Evolutionary conservation across 148 eudicot genomes (phyloP), one percentile per base, ranked within the genome.

Genomic region (Camellia granthamiana): DNA sequence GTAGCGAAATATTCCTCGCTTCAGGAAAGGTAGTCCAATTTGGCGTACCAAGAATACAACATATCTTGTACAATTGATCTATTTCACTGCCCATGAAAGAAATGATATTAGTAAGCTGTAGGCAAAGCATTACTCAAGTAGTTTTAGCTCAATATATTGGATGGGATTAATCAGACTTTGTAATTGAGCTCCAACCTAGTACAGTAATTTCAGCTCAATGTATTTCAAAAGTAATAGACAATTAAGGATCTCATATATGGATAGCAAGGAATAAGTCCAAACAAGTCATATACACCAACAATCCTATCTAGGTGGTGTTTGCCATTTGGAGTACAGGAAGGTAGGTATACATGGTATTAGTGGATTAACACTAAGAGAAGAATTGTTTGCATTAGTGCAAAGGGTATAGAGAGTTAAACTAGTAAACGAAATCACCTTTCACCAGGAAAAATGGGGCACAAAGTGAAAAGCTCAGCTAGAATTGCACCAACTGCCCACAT

Each of bases 401-500:
- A 51, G 43, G 58, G 7, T 42, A 18, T 38, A 58, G 15, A 77
- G 49, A 14, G 15, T 72, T 15, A 47, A 43, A 15, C n/a, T 63
- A 9, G 65, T 23, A 43, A 75, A 66, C 47, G 9, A 51, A 51
- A 78, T 85, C 80, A 95, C 99, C 99, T 93, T 88, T 90, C 93
- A 54, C 99, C 99, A 13, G 99, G 98, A 78, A 96, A 96, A 56
- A 96, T 81, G 58, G 98, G 99, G 83, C 90, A 82, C 47, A 54
- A 82, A 52, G 94, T 92, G 86, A 91, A 92, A 77, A 96, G 95
- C 79, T 96, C 99, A 81, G 99, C 99, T 66, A 96, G 84, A 78
- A 96, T 87, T 44, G 99, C 97, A 75, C 99, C 99, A 84, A 96
- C 86, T 62, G 99, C 99, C 99, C 99, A 96, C 98, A 96, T 92